Evolutionary conservation across 306 rosid species (phyloP).

Genomic region (Hippophae tibetana): DNA sequence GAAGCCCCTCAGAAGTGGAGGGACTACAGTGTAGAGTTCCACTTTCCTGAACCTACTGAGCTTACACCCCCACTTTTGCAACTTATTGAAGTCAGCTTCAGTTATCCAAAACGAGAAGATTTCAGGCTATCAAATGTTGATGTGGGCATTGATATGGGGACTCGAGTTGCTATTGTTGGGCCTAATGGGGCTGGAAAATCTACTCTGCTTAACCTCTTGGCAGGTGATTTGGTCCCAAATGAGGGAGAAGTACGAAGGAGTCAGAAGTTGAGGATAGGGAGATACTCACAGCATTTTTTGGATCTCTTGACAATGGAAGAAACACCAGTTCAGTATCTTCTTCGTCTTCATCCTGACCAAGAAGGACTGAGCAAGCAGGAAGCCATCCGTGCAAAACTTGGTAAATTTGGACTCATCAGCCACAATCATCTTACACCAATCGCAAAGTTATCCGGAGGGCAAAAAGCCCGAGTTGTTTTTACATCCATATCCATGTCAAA

Average conservation of each 20-base stretch:
- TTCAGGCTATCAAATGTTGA: constrained; percentile 48
- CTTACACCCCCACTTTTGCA: constrained; percentile 68
- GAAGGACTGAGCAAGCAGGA: constrained; percentile 77
- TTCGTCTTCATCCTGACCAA: constrained; percentile 61
- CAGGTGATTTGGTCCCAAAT: constrained; percentile 52
- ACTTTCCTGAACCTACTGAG: constrained; percentile 67
- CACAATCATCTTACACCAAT: constrained; percentile 71
- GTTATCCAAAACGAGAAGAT: constrained; percentile 53
- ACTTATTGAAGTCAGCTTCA: constrained; percentile 61
- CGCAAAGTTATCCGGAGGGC: constrained; percentile 63
- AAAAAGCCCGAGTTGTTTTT: constrained; percentile 63
- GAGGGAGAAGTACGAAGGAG: constrained; percentile 67
- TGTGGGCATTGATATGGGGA: constrained; percentile 58
- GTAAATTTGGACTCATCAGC: constrained; percentile 65
- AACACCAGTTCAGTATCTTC: constrained; percentile 54
- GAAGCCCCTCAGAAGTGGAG: constrained; percentile 61
- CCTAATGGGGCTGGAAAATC: constrained; percentile 69
- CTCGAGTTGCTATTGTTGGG: constrained; percentile 60
- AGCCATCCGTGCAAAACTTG: constrained; percentile 54
- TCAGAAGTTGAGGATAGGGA: constrained; percentile 63
- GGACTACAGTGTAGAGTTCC: constrained; percentile 55
- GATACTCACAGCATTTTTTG: constrained; percentile 58
- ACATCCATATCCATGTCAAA: constrained; percentile 77
- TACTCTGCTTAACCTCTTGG: constrained; percentile 50
- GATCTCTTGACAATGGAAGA: constrained; percentile 67